Evolutionary conservation across 495 filamentous ascomycete genomes (phyloP).

Genomic region (Daldinia vernicosa): DNA sequence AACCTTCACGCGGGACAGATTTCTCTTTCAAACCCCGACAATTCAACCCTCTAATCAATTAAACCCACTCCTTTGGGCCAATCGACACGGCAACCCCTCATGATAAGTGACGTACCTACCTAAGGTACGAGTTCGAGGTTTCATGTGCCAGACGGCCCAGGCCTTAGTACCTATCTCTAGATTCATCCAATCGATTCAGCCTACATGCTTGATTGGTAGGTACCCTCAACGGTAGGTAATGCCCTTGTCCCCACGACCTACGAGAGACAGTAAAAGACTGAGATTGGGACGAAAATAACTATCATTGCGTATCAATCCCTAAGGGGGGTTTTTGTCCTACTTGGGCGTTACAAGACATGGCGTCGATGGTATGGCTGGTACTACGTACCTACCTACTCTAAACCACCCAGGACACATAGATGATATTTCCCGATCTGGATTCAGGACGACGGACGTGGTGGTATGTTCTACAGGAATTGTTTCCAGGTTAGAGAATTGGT

Average conservation of each 20-base stretch:
- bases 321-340: neutral
- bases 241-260: no score
- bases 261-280: no score
- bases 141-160: conserved; percentile 30
- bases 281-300: no score
- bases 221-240: neutral
- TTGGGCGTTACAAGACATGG: conserved; percentile 8
- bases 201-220: conserved; percentile 14
- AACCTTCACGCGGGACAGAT: neutral
- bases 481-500: conserved; percentile 4
- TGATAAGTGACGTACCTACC: conserved; percentile 29
- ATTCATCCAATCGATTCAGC: conserved; percentile 34
- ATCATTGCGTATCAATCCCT: no score
- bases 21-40: neutral
- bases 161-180: conserved; percentile 9
- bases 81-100: conserved; percentile 30
- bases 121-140: conserved; percentile 27
- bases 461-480: conserved; percentile 3
- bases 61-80: conserved; percentile 10
- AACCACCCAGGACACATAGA: neutral
- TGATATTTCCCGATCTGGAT: conserved; percentile 19
- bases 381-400: no score
- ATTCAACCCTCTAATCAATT: conserved; percentile 17
- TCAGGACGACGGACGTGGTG: neutral
- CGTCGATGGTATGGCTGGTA: conserved; percentile 6